Evolutionary conservation across 2,329 filamentous ascomycete species (phyloP).

Genomic region (Fusarium sp.): DNA sequence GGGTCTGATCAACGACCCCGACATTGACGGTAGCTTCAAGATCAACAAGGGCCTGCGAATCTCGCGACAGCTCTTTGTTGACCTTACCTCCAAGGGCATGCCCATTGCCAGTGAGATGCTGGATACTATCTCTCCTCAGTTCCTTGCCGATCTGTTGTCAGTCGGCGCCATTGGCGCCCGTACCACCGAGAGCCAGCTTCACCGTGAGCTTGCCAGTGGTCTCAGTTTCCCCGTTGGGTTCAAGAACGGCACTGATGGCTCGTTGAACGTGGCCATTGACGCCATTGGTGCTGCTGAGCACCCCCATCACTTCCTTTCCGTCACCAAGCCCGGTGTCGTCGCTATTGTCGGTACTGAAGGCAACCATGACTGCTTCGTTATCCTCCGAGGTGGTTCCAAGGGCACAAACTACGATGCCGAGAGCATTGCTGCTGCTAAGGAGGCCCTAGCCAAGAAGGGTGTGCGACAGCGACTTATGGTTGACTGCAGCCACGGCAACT

Average conservation of each 20-base stretch:
- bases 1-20: constrained; percentile 97
- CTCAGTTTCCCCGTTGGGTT: constrained; percentile 98
- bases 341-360: constrained; percentile 94
- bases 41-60: constrained; percentile 96
- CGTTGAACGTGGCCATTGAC: constrained; percentile 89
- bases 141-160: constrained; percentile 90
- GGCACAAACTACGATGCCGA: constrained; percentile 93
- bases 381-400: constrained; percentile 89
- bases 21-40: constrained; percentile 98
- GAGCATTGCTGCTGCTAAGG: constrained; percentile 86
- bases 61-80: constrained; percentile 90
- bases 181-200: constrained; percentile 95
- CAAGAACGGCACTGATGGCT: constrained; percentile 98
- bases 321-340: constrained; percentile 95
- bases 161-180: constrained; percentile 95
- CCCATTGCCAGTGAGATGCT: constrained; percentile 98
- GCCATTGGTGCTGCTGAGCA: constrained; percentile 93
- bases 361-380: constrained; percentile 97
- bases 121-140: constrained; percentile 97
- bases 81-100: constrained; percentile 92
- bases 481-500: constrained; percentile 98
- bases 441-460: constrained; percentile 78
- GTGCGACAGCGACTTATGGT: constrained; percentile 88
- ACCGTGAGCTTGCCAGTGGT: constrained; percentile 92
- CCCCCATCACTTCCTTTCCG: constrained; percentile 95